phyloP scores from a whole-genome alignment of 1,139 yeast species.

The Suhomyces guaymorum region DNA sequence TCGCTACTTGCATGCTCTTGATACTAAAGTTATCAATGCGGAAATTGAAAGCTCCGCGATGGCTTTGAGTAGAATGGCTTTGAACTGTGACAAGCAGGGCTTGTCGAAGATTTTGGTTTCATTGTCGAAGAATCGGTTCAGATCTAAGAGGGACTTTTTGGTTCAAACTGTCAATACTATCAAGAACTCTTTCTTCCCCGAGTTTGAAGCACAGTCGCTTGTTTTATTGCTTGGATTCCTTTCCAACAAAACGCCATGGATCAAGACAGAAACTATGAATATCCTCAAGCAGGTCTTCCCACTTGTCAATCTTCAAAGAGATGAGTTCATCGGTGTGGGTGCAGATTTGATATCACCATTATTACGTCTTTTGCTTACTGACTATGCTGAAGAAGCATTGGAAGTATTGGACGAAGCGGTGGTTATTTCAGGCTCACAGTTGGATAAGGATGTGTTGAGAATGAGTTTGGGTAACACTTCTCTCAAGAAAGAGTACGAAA shows the following conservation, averaged over 20 bases:
- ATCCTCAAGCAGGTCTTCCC: constrained; percentile 75
- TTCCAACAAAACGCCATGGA: constrained; percentile 76
- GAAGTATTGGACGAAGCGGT: constrained; percentile 87
- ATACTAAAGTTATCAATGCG: constrained; percentile 48
- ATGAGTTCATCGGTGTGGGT: constrained; percentile 86
- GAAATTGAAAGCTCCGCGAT: constrained; percentile 63
- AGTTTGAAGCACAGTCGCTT: constrained; percentile 70
- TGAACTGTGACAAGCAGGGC: constrained; percentile 54
- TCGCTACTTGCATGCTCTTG: constrained; percentile 77
- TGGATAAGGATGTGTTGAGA: constrained; percentile 87
- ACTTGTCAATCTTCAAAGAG: constrained; percentile 69
- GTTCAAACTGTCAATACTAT: constrained; percentile 76
- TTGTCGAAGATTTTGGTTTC: constrained; percentile 76
- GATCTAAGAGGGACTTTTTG: constrained; percentile 86
- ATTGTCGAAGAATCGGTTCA: constrained; percentile 71
- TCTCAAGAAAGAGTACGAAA: constrained; percentile 77
- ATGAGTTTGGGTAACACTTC: constrained; percentile 87
- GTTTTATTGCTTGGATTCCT: constrained; percentile 76
- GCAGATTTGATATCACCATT: constrained; percentile 94
- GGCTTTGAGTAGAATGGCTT: constrained; percentile 62
- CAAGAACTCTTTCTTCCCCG: constrained; percentile 68
- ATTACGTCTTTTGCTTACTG: constrained; percentile 77
- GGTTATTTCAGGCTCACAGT: constrained; percentile 82
- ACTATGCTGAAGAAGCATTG: constrained; percentile 82
- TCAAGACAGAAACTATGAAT: constrained; percentile 76